Evolutionary conservation across 805 yeast species (phyloP).

Genomic region (Spathaspora girioi): DNA sequence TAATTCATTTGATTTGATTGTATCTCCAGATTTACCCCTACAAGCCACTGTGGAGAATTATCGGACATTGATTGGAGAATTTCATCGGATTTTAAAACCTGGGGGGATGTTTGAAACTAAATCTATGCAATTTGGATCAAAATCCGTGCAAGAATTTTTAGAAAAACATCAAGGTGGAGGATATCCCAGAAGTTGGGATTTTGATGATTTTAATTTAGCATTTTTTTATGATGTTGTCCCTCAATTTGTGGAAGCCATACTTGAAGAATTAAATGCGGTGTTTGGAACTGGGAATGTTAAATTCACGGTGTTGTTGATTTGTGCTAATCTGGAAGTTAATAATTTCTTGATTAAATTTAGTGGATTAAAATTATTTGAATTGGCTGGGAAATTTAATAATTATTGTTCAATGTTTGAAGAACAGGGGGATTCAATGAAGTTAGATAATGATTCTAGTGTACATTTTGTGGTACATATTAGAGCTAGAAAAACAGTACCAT

Average conservation of each 20-base stretch:
- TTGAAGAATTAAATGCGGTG: constrained; percentile 18
- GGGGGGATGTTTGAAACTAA: constrained; percentile 29
- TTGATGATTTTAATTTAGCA: constrained; percentile 3
- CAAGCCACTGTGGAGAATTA: constrained; percentile 27
- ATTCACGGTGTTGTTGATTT: constrained; percentile 25
- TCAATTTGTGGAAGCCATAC: constrained; percentile 18
- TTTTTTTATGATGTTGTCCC: constrained; percentile 21
- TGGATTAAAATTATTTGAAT: constrained; percentile 28
- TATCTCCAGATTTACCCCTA: constrained; percentile 31
- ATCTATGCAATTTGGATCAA: constrained; percentile 6
- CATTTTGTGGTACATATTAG: constrained; percentile 7
- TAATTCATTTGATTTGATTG: constrained; percentile 33
- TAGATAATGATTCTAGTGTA: constrained; percentile 6
- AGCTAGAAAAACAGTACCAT: constrained; percentile 1
- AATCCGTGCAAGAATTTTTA: constrained; percentile 9
- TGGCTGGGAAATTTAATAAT: constrained; percentile 27
- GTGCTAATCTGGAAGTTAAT: constrained; percentile 26
- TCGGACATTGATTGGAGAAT: constrained; percentile 24
- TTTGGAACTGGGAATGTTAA: constrained; percentile 35
- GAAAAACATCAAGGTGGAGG: constrained; percentile 2
- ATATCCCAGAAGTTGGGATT: constrained; percentile 6
- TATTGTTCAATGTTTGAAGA: constrained; percentile 19
- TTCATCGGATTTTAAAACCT: constrained; percentile 29
- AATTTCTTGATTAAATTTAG: constrained; percentile 25
- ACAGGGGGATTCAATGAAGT: constrained; percentile 5